A percentile compares a stretch with the other conserved stretches of the same genome.
Evolutionary conservation across 73 alveolate species (phyloP).

Genomic region (Paramecium caudatum): DNA sequence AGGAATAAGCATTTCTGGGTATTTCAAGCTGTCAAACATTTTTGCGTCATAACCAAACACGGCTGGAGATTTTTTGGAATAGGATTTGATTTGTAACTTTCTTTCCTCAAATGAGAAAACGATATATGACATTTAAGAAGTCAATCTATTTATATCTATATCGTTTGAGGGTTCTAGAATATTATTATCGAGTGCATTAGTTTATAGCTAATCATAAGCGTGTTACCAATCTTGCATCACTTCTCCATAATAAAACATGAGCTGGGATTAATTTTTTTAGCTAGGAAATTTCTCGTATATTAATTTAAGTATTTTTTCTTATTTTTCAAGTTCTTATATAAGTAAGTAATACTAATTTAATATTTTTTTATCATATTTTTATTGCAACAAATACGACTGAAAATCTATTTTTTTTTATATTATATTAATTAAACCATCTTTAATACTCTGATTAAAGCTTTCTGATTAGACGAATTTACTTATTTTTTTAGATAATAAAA

Average conservation of each 20-base stretch:
- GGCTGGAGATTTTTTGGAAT: not conserved
- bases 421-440: not conserved
- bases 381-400: not conserved
- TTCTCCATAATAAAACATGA: slow-evolving; percentile 6
- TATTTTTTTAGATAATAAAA: not conserved
- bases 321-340: not conserved
- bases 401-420: not conserved
- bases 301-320: not conserved
- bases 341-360: not conserved
- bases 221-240: not conserved
- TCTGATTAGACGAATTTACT: not conserved
- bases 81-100: not conserved
- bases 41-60: not conserved
- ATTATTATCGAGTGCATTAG: not conserved
- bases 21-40: not conserved
- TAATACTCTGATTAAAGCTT: not conserved
- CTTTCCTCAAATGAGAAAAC: slow-evolving; percentile 4
- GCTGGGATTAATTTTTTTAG: not conserved
- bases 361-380: not conserved
- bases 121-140: not conserved
- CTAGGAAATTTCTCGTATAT: slow-evolving; percentile 23
- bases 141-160: slow-evolving; percentile 17
- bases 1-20: not conserved
- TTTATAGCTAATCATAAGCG: slow-evolving; percentile 22
- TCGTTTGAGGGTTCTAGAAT: not conserved